Base-by-base conservation (phyloP, 352 stramenopile genomes). In the Globisporangium irregulare region DNA sequence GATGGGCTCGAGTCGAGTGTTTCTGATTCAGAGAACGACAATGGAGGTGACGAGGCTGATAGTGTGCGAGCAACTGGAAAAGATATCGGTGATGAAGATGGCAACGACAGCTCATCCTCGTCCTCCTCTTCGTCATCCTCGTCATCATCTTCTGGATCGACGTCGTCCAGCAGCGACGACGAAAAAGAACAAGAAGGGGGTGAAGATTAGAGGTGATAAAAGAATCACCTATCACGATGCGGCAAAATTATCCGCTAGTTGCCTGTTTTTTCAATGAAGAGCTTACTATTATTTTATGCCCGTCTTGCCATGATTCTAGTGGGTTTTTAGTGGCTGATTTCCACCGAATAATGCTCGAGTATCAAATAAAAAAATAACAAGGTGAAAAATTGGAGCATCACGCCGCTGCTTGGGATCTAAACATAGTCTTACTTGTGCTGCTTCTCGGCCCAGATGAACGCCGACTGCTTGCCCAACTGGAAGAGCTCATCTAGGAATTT, bases 401-500 rank as follows among this genome's bases (percentile, higher is more conserved):
- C 3, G 38, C 10, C 18, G 38, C 38, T 20, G 12, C 29, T 32
- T 32, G 14, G 12, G 38, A 48, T 20, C 38, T 48, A 18, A 14
- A 18, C 36, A 43, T 8, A 38, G 32, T 6, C 32, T 46, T 41
- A 59, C 54, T 48, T 61, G 8, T 61, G 27, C 15, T 62, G 56
- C n/a, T 69, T 73, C 50, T 85, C 64, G 4, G 67, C 66, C 86
- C 86, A 93, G 8, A 89, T 60, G 18, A 64, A 68, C 10, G 83
- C 81, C 15, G 77, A 75, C 54, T 79, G 79, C 32, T 80, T 74
- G 18, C 87, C 87, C 48, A 81, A 66, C 20, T 85, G 73, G 38
- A 89, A 92, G 5, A 95, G 70, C 34, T 92, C 65, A 66, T 95
- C 86, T 41, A 93, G 72, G 56, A 91, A 74, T 18, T 74, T 46